Evolutionary conservation across 176 grass and related monocot genomes (phyloP).

Genomic region (Canna indica): DNA sequence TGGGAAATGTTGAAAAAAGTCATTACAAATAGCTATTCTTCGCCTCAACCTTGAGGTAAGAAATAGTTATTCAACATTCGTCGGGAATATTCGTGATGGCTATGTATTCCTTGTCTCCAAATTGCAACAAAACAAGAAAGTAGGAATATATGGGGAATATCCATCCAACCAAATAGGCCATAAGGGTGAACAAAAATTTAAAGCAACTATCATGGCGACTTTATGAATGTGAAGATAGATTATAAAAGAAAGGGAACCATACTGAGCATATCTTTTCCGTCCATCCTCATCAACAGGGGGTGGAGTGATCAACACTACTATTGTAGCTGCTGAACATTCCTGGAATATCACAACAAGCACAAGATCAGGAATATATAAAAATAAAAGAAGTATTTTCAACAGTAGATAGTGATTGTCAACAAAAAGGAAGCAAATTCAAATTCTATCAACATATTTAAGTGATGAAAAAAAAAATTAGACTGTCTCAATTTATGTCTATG

Average conservation of each 20-base stretch:
- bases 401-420: not conserved
- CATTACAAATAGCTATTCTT: no score
- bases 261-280: slow-evolving; percentile 67
- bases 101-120: no score
- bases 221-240: not conserved
- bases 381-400: not conserved
- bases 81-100: no score
- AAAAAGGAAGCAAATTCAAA: not conserved
- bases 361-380: not conserved
- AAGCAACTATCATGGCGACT: not conserved
- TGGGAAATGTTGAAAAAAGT: no score
- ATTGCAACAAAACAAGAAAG: no score
- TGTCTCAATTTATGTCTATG: no score
- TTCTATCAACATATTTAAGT: no score
- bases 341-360: slow-evolving; percentile 19
- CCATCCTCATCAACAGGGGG: slow-evolving; percentile 78
- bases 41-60: no score
- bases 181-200: not conserved
- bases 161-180: not conserved
- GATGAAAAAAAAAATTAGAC: no score
- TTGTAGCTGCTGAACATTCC: slow-evolving; percentile 43
- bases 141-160: no score
- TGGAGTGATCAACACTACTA: slow-evolving; percentile 65
- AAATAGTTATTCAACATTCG: no score
- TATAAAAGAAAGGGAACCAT: not conserved